These are phyloP conservation scores for Hygrophoropsis aurantiaca DNA, from an alignment of 768 basidiomycete genomes.

Conservation along the genomic window DNA sequence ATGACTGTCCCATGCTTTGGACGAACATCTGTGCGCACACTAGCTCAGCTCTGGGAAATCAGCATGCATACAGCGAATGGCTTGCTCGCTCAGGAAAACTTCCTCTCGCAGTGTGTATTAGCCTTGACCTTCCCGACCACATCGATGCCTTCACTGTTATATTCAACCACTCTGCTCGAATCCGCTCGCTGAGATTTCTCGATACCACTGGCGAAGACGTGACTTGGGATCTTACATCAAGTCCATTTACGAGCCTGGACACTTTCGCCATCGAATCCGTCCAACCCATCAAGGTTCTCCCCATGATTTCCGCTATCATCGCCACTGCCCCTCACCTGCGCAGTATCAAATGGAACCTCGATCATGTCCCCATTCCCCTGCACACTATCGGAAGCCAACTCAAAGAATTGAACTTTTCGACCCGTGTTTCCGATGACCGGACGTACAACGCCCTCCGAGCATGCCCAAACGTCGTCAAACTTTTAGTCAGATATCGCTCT, in stretches of 20 bases:
- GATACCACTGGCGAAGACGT: neutral
- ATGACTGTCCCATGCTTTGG: conserved; percentile 1
- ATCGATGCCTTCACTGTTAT: neutral
- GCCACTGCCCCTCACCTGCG: conserved; percentile 1
- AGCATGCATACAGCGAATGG: neutral
- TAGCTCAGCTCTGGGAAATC: neutral
- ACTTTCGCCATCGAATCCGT: neutral
- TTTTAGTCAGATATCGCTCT: neutral
- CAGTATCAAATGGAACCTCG: neutral
- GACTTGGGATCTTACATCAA: neutral
- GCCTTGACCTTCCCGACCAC: neutral
- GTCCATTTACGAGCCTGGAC: neutral
- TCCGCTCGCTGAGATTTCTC: neutral
- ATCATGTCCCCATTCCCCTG: neutral
- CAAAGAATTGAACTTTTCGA: too few species aligned
- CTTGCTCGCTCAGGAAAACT: neutral
- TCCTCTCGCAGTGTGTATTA: neutral
- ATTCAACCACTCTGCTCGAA: neutral
- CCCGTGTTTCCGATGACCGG: neutral
- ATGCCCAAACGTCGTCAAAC: conserved; percentile 4
- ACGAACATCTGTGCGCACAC: neutral
- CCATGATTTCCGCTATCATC: neutral
- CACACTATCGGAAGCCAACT: too few species aligned
- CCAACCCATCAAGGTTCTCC: neutral
- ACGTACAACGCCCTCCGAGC: conserved; percentile 1